Conservation (phyloP, 2,329 filamentous ascomycete species). For the Sporothrix brunneoviolacea region DNA sequence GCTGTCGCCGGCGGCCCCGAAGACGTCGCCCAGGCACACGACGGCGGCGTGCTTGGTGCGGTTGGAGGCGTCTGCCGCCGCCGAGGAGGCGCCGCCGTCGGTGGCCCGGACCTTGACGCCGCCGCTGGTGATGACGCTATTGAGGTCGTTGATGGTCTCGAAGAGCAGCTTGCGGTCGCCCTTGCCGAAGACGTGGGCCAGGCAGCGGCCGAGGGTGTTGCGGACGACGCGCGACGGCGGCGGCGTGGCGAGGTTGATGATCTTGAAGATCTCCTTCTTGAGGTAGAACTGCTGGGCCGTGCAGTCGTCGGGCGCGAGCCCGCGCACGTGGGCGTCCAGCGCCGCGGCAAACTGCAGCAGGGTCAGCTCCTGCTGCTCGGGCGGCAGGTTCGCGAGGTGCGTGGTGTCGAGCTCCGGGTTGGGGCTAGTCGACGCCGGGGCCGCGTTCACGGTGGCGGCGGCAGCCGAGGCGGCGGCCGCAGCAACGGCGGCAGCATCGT, state of each 20-base stretch:
- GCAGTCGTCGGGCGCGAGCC: slow-evolving; percentile 69
- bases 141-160: slow-evolving; percentile 86
- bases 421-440: slow-evolving; percentile 34
- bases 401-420: slow-evolving; percentile 79
- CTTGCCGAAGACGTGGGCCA: slow-evolving; percentile 72
- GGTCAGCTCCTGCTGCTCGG: slow-evolving; percentile 94
- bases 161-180: slow-evolving; percentile 90
- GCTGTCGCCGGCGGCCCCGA: slow-evolving; percentile 87
- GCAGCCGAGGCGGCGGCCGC: slow-evolving; percentile 26
- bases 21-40: slow-evolving; percentile 80
- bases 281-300: slow-evolving; percentile 85
- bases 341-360: slow-evolving; percentile 82
- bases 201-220: slow-evolving; percentile 79
- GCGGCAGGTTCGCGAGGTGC: slow-evolving; percentile 81
- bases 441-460: slow-evolving; percentile 19
- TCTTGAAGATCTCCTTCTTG: slow-evolving; percentile 90
- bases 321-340: slow-evolving; percentile 71
- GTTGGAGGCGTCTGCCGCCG: slow-evolving; percentile 62
- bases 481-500: slow-evolving; percentile 12
- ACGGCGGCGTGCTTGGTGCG: slow-evolving; percentile 76
- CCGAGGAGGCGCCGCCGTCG: slow-evolving; percentile 26
- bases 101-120: slow-evolving; percentile 74
- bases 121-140: slow-evolving; percentile 58
- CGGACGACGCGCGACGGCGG: slow-evolving; percentile 82
- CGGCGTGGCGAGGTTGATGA: slow-evolving; percentile 75